These are phyloP conservation scores for Xerocomellus dryophilus DNA, from an alignment of 768 basidiomycete species.

Conservation along the genomic window DNA sequence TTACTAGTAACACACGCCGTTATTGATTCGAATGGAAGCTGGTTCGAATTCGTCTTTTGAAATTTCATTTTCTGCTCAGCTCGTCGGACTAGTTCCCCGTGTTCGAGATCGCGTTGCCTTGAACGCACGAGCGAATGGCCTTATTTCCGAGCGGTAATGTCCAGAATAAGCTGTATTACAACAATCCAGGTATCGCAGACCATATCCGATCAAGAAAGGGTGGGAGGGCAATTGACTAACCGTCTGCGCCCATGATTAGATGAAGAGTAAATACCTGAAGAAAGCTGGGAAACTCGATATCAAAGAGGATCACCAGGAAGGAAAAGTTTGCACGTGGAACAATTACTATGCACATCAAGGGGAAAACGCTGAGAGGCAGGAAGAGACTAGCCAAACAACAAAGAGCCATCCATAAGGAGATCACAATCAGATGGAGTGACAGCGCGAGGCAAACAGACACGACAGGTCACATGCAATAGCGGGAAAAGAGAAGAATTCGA, in stretches of 20 bases:
- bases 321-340: not conserved
- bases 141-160: slow-evolving; percentile 21
- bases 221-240: slow-evolving; percentile 13
- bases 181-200: slow-evolving; percentile 38
- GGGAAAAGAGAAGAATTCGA: slow-evolving; percentile 6
- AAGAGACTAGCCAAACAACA: slow-evolving; percentile 20
- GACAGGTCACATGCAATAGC: slow-evolving; percentile 15
- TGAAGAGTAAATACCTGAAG: slow-evolving; percentile 25
- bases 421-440: slow-evolving; percentile 8
- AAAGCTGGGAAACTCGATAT: slow-evolving; percentile 12
- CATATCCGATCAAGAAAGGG: slow-evolving; percentile 29
- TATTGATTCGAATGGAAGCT: slow-evolving; percentile 19
- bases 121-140: not conserved
- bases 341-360: slow-evolving; percentile 25
- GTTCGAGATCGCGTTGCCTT: not conserved
- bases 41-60: slow-evolving; percentile 1
- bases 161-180: slow-evolving; percentile 36
- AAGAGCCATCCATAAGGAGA: slow-evolving; percentile 17
- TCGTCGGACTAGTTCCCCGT: not conserved
- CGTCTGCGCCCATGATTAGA: slow-evolving; percentile 24
- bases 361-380: slow-evolving; percentile 1
- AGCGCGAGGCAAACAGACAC: slow-evolving; percentile 6
- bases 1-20: not conserved
- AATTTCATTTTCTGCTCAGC: slow-evolving; percentile 11
- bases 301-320: slow-evolving; percentile 6